These are phyloP conservation scores for Tephrocybe sp. DNA, from an alignment of 768 basidiomycete species.

Conservation along the genomic window DNA sequence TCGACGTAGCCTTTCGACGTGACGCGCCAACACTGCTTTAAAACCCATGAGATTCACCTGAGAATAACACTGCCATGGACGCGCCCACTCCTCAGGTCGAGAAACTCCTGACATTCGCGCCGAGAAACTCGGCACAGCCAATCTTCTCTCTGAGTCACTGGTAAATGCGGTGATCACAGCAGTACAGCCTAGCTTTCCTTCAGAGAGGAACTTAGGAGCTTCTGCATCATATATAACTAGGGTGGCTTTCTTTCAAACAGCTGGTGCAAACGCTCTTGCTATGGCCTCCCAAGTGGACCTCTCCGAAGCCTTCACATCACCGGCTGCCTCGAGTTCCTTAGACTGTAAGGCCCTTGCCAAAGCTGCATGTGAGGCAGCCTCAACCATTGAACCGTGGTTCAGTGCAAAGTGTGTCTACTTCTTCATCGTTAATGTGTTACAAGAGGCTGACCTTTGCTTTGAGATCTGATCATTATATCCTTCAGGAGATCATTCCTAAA, in stretches of 20 bases:
- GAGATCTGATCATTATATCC: constrained; percentile 14
- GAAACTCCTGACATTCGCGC: background rate
- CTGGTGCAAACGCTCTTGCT: too few species aligned
- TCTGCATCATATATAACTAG: background rate
- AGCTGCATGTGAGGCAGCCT: constrained; percentile 1
- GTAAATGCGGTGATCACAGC: too few species aligned
- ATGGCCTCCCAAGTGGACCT: background rate
- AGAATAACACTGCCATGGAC: too few species aligned
- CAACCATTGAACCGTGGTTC: constrained; percentile 7
- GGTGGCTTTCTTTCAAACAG: background rate
- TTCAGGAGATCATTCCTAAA: constrained; percentile 14
- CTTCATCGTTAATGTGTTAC: background rate
- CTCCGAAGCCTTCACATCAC: background rate
- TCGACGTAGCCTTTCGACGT: too few species aligned
- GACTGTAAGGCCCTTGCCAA: background rate
- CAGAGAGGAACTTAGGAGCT: too few species aligned
- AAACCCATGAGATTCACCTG: too few species aligned
- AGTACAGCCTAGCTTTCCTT: too few species aligned
- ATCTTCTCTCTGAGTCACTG: background rate
- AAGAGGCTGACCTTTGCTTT: background rate
- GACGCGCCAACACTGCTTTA: too few species aligned
- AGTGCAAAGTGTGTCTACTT: constrained; percentile 8
- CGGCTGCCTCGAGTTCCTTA: background rate
- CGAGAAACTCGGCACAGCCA: background rate
- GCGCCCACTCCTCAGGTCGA: too few species aligned